Evolutionary conservation across 441 rosid genomes (phyloP).

Genomic region (Euphorbia celastroides): DNA sequence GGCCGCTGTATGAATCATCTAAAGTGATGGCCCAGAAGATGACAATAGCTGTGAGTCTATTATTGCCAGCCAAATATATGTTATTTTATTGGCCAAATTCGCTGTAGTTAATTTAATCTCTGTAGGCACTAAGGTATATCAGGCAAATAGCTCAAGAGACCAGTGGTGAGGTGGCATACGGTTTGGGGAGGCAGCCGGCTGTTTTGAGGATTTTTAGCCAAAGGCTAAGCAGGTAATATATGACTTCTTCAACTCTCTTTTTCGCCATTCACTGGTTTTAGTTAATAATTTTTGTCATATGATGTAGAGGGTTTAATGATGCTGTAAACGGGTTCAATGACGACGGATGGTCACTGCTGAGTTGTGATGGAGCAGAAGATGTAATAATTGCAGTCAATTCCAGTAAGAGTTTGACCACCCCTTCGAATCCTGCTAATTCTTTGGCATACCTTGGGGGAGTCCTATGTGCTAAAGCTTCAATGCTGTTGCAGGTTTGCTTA

Average conservation of each 20-base stretch:
- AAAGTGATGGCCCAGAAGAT: conserved; percentile 89
- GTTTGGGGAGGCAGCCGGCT: conserved; percentile 92
- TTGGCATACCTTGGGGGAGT: conserved; percentile 80
- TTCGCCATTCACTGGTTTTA: background rate
- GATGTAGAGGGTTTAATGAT: conserved; percentile 80
- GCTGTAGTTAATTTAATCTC: too few relatives aligned
- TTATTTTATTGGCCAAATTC: background rate
- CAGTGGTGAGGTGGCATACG: conserved; percentile 87
- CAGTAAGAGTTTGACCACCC: conserved; percentile 50
- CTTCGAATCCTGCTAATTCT: conserved; percentile 46
- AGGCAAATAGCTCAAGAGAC: conserved; percentile 97
- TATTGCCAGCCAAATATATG: background rate
- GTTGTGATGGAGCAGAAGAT: conserved; percentile 86
- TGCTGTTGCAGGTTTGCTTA: conserved; percentile 84
- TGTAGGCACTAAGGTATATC: conserved; percentile 71
- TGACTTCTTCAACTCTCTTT: background rate
- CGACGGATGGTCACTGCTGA: conserved; percentile 91
- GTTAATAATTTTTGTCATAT: background rate
- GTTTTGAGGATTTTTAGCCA: conserved; percentile 94
- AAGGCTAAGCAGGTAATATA: conserved; percentile 73
- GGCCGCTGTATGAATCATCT: conserved; percentile 90
- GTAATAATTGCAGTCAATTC: conserved; percentile 75
- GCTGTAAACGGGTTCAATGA: conserved; percentile 94
- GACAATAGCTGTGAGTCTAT: conserved; percentile 76
- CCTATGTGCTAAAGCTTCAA: conserved; percentile 96